These are phyloP conservation scores for Alnus glutinosa DNA, from an alignment of 306 rosid genomes.

Conservation along the genomic window DNA sequence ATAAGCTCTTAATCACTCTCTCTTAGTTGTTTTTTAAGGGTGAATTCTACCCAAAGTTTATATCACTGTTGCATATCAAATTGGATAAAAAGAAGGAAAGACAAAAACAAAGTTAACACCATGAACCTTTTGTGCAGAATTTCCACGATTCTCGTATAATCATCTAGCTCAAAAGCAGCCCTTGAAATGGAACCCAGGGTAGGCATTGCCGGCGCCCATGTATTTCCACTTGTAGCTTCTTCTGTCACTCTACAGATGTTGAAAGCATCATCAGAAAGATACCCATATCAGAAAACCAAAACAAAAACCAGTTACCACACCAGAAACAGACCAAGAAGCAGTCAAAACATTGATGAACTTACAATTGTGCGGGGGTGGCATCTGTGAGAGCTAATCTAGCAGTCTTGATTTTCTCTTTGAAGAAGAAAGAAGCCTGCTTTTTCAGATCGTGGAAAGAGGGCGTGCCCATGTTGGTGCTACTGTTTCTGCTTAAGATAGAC, in stretches of 20 bases:
- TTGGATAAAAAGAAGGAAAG: conserved; percentile 5
- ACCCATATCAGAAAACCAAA: conserved; percentile 23
- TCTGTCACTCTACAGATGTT: conserved; percentile 63
- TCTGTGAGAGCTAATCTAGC: conserved; percentile 95
- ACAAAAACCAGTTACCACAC: conserved; percentile 2
- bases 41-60: too few species aligned
- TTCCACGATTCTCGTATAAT: conserved; percentile 63
- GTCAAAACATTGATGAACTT: conserved; percentile 20
- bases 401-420: conserved; percentile 87
- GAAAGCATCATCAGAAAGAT: background rate
- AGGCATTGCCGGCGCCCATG: conserved; percentile 62
- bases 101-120: background rate
- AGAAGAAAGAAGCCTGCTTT: conserved; percentile 89
- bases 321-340: conserved; percentile 10
- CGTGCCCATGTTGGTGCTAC: conserved; percentile 38
- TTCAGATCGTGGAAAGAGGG: conserved; percentile 75
- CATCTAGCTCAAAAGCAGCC: conserved; percentile 96
- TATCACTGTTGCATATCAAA: background rate
- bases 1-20: too few species aligned
- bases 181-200: conserved; percentile 79
- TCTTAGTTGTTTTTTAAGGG: too few species aligned
- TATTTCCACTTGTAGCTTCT: conserved; percentile 80
- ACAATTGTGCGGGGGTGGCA: conserved; percentile 89
- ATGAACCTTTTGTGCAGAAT: conserved; percentile 51
- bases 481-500: conserved; percentile 48